Base-by-base conservation (phyloP, 441 rosid genomes). In the Populus tomentosa region DNA sequence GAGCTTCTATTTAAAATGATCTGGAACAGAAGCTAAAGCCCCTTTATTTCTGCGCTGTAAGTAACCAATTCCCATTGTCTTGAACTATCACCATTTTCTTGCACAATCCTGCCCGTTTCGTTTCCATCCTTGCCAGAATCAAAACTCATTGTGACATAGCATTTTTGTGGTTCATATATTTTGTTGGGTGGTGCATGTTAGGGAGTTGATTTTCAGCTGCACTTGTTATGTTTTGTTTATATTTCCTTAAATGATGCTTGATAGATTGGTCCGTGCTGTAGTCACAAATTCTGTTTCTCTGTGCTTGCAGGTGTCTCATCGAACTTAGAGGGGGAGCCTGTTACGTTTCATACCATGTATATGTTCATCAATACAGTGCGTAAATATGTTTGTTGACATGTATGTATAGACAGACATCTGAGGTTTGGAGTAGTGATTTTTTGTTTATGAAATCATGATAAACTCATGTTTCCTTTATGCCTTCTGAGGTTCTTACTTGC, bases 11-110 rank as follows among this genome's bases (percentile, higher is more conserved):
- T 72, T 80, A 30, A 69, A 81, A 75, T n/a, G 81, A 75, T 38
- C 26, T 62, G 42, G 56, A 32, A 30, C 40, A 70, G 75, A 72
- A 78, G 69, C 73, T 64, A 28, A 70, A 59, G 6, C 50, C 40
- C 21, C 67, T n/a, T 46, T 59, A 80, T 71, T 21, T 36, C 73
- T 70, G 84, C 75, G 23, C 73, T 70, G 84, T 79, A 75, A 84
- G 82, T 77, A 5, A 11, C 32, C 64, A 21, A 24, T 40, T 5
- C 28, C 2, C 38, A 24, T 62, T 67, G 6, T 26, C n/a, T 63
- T 46, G 20, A 42, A 56, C 50, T 67, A 23, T 72, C 30, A 14
- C 23, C 66, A 42, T 5, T 50, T 24, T 74, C 18, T 53, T 53
- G 61, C 21, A 53, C 61, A 18, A 16, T 16, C n/a, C 61, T 53